A percentile compares a stretch with the other conserved stretches of the same genome.
Conservation (phyloP, 768 basidiomycete species). For the Rossbeevera mucosa region DNA sequence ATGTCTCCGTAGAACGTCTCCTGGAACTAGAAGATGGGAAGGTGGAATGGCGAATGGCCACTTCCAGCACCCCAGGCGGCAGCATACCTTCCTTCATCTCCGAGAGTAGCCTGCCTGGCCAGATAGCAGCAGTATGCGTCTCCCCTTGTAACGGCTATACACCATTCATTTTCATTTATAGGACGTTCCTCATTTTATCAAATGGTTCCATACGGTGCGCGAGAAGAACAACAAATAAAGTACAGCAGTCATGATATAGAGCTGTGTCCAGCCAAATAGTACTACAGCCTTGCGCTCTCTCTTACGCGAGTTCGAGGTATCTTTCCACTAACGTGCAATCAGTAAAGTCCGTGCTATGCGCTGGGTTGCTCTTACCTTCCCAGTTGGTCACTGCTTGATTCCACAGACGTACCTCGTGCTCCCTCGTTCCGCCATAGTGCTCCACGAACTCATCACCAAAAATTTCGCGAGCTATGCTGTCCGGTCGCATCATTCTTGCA, state of each 20-base stretch:
- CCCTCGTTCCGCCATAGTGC: constrained; percentile 91
- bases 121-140: constrained; percentile 52
- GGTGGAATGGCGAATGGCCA: constrained; percentile 79
- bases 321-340: constrained; percentile 58
- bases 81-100: constrained; percentile 61
- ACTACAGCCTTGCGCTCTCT: not conserved
- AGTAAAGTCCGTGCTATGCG: constrained; percentile 3
- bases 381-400: constrained; percentile 89
- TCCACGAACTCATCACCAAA: constrained; percentile 91
- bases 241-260: not conserved
- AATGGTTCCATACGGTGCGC: constrained; percentile 50
- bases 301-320: constrained; percentile 75
- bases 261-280: not conserved
- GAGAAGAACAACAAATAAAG: constrained; percentile 5
- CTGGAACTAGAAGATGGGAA: constrained; percentile 57
- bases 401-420: constrained; percentile 85
- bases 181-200: constrained; percentile 72
- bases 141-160: not conserved
- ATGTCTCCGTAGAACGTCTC: constrained; percentile 66
- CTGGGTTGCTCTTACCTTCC: constrained; percentile 63
- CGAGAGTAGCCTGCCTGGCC: constrained; percentile 55
- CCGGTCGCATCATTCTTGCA: constrained; percentile 67
- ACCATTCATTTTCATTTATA: constrained; percentile 23
- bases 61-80: constrained; percentile 68
- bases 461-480: constrained; percentile 80